Percentiles rank a stretch among this genome's conserved stretches.
Evolutionary conservation across 106 monocot species (phyloP).

Genomic region (Platanthera guangdongensis): DNA sequence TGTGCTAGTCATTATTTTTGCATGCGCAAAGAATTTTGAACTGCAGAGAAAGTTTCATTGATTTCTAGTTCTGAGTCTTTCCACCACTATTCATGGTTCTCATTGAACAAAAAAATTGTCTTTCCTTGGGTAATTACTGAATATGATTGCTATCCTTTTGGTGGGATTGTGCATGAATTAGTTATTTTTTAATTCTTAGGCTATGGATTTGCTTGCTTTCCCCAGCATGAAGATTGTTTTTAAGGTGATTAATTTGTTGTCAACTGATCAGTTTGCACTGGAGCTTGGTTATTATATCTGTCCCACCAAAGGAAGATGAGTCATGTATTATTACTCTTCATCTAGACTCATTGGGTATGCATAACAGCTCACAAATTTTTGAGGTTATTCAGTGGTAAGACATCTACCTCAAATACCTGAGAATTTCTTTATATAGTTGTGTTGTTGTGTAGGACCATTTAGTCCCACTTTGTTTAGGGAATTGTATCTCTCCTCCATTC

Average conservation of each 20-base stretch:
- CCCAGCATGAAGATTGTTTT: background rate
- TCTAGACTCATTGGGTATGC: constrained; percentile 85
- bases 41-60: background rate
- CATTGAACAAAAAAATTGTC: too few species aligned
- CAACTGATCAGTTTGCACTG: constrained; percentile 65
- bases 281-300: constrained; percentile 93
- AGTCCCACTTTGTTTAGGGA: background rate
- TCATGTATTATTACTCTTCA: constrained; percentile 80
- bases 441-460: background rate
- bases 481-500: too few species aligned
- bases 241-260: background rate
- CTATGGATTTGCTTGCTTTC: background rate
- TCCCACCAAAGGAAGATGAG: constrained; percentile 76
- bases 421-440: background rate
- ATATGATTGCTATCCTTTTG: background rate
- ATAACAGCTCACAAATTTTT: constrained; percentile 49
- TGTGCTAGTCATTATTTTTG: background rate
- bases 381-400: constrained; percentile 23
- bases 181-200: background rate
- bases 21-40: background rate
- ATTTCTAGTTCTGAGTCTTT: background rate
- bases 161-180: background rate
- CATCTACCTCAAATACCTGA: background rate
- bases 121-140: too few species aligned
- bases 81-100: background rate